Conservation (phyloP, 495 filamentous ascomycete genomes). For the Echria macrotheca region DNA sequence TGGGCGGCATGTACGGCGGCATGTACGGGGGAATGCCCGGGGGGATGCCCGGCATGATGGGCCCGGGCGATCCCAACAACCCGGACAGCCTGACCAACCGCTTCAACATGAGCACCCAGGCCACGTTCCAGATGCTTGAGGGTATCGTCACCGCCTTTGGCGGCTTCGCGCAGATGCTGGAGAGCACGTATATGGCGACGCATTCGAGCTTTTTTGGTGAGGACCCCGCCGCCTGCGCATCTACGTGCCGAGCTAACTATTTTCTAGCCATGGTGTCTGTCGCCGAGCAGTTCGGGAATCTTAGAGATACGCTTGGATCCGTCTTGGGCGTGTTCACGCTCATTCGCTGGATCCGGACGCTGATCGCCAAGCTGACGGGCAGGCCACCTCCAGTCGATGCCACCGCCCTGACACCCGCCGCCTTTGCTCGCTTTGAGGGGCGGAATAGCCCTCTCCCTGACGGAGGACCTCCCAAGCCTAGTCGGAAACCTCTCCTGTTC, state of each 20-base stretch:
- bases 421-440: constrained; percentile 86
- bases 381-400: constrained; percentile 83
- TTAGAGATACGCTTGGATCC: constrained; percentile 91
- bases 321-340: constrained; percentile 93
- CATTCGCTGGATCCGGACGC: constrained; percentile 85
- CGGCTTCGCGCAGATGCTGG: constrained; percentile 98
- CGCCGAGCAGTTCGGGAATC: constrained; percentile 90
- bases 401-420: constrained; percentile 76
- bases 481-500: constrained; percentile 90
- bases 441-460: constrained; percentile 30
- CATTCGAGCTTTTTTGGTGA: constrained; percentile 97
- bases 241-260: constrained; percentile 18
- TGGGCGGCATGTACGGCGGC: constrained; percentile 61
- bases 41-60: constrained; percentile 55
- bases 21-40: constrained; percentile 53
- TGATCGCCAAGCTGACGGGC: constrained; percentile 91
- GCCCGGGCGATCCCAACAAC: constrained; percentile 73
- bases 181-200: constrained; percentile 99
- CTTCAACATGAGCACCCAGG: constrained; percentile 85
- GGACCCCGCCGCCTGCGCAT: constrained; percentile 24
- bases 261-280: constrained; percentile 89
- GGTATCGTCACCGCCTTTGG: constrained; percentile 97
- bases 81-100: constrained; percentile 86
- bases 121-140: constrained; percentile 99
- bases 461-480: constrained; percentile 60